Base-by-base conservation (phyloP, 2,329 filamentous ascomycete genomes). In the Venturia asperata region DNA sequence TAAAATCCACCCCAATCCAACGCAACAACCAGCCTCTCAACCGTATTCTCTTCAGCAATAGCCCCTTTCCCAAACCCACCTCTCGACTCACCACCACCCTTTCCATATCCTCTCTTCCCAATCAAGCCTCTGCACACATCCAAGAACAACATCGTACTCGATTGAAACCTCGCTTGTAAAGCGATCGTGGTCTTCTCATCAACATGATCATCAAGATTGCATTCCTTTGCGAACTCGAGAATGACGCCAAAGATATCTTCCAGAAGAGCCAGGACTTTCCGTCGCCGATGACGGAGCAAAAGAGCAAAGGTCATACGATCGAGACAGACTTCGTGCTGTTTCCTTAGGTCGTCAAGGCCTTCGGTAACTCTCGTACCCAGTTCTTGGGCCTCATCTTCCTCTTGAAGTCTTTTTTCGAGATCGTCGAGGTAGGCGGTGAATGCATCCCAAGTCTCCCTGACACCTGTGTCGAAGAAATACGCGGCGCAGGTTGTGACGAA, bases 401-500 rank as follows among this genome's bases (percentile, higher is more conserved):
- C 67, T 45, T 76, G 74, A 0, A 93, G 76, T 21, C 80, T 79
- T 1, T 71, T 71, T 73, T 93, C 83, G 17, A 94, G 80, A 10
- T 78, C 79, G 34, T 85, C 79, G 0, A 97, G 78, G 69, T 85
- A 88, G 0, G 72, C 72, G 61, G 89, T 84, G 67, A 97, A 93
- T 0, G 79, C 78, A 27, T 77, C 78, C 92, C 93, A 97, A 0
- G 87, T 85, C 19, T 82, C 80, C 9, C 83, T 83, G 62, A 97
- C 87, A 1, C 88, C 92, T 0, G 86, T 83, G 66, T 93, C 90
- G 68, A 95, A 88, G 70, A 92, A 89, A 72, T 97, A 94, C 0
- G 87, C 83, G 47, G 86, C 84, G 0, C 97, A 75, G 11, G 84
- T 84, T 0, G 84, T 82, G 30, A 96, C 81, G 69, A 97, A 92